phyloP scores from a whole-genome alignment of 2,329 filamentous ascomycete genomes.

The Claviceps sp. region DNA sequence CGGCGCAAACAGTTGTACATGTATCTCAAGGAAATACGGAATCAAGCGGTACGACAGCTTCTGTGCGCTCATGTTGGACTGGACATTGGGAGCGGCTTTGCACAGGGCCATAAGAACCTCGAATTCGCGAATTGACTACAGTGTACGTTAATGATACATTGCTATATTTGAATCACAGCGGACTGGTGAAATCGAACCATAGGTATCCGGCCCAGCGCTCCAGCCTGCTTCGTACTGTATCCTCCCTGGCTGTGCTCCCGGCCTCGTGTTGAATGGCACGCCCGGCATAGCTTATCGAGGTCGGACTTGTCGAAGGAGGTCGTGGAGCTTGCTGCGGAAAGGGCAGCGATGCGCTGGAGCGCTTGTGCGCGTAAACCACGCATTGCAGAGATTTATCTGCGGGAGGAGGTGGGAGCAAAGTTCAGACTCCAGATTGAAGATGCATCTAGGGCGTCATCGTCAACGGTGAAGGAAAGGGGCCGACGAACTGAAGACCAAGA shows the following conservation, averaged over 20 bases:
- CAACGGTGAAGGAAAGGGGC: neutral
- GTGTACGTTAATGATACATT: slow-evolving; percentile 8
- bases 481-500: neutral
- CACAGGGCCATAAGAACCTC: slow-evolving; percentile 86
- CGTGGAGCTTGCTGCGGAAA: slow-evolving; percentile 42
- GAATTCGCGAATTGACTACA: slow-evolving; percentile 72
- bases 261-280: slow-evolving; percentile 33
- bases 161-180: neutral
- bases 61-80: slow-evolving; percentile 57
- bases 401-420: too few relatives aligned
- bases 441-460: neutral
- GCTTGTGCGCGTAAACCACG: slow-evolving; percentile 48
- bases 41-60: slow-evolving; percentile 67
- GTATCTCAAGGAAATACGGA: slow-evolving; percentile 76
- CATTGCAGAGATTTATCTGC: slow-evolving; percentile 25
- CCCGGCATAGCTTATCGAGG: slow-evolving; percentile 47
- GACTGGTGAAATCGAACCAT: slow-evolving; percentile 35
- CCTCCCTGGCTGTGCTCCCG: slow-evolving; percentile 36
- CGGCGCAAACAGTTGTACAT: slow-evolving; percentile 60
- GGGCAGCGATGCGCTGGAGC: slow-evolving; percentile 50
- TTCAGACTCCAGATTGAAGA: neutral
- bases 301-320: slow-evolving; percentile 48
- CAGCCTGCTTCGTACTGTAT: slow-evolving; percentile 20
- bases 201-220: slow-evolving; percentile 38
- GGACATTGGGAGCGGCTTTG: slow-evolving; percentile 69